These are phyloP conservation scores for Cercospora janseana DNA, from an alignment of 2,329 filamentous ascomycete species.

Conservation along the genomic window DNA sequence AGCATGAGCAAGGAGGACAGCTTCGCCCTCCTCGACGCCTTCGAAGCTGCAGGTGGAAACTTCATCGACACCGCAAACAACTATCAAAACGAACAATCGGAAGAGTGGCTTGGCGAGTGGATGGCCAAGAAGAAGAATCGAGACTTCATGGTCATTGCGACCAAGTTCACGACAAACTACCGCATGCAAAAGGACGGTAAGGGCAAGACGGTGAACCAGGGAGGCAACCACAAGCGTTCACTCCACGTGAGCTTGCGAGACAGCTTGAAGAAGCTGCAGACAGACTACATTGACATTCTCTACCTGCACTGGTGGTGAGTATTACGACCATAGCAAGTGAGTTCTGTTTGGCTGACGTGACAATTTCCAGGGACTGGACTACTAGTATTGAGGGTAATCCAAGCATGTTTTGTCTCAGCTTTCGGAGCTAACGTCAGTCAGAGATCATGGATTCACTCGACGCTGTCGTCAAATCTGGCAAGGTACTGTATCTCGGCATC, in stretches of 20 bases:
- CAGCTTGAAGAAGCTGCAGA: constrained; percentile 55
- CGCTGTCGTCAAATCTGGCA: constrained; percentile 42
- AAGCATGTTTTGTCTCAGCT: neutral
- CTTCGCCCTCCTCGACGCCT: constrained; percentile 53
- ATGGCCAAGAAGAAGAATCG: constrained; percentile 41
- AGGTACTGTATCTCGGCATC: constrained; percentile 48
- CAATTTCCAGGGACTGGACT: constrained; percentile 35
- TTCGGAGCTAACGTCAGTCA: neutral
- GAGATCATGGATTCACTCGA: constrained; percentile 48
- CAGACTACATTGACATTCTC: constrained; percentile 64
- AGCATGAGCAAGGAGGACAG: constrained; percentile 61
- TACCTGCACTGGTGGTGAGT: constrained; percentile 40
- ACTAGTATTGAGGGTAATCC: constrained; percentile 39
- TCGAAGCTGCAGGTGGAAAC: constrained; percentile 38
- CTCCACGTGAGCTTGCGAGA: constrained; percentile 51
- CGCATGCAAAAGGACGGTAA: constrained; percentile 30
- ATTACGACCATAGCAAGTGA: neutral
- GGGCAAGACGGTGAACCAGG: constrained; percentile 61
- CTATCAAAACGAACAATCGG: constrained; percentile 44
- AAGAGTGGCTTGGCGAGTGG: constrained; percentile 48
- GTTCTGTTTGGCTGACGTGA: neutral
- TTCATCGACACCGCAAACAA: constrained; percentile 38
- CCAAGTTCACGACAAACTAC: constrained; percentile 41
- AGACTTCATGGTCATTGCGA: constrained; percentile 42
- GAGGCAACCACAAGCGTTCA: constrained; percentile 63